These are phyloP conservation scores for Gracilaria vermiculophylla DNA, from an alignment of 23 red algal genomes.

Conservation along the genomic window DNA sequence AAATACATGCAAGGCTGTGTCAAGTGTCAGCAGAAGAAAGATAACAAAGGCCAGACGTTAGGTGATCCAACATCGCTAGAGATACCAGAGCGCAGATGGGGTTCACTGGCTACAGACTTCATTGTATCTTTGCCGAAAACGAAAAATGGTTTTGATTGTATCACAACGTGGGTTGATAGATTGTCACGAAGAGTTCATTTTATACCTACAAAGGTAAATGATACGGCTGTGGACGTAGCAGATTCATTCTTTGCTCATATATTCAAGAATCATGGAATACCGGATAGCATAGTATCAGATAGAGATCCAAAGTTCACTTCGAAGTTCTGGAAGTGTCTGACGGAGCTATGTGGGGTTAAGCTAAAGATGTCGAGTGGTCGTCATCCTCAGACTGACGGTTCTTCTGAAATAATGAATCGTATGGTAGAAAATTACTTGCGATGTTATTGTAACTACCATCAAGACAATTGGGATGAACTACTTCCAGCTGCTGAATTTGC, in stretches of 20 bases:
- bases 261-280: conserved; percentile 21
- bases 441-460: neutral
- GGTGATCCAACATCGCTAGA: neutral
- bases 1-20: neutral
- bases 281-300: neutral
- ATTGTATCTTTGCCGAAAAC: conserved; percentile 2
- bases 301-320: conserved; percentile 36
- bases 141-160: neutral
- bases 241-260: neutral
- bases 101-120: conserved; percentile 23
- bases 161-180: conserved; percentile 9
- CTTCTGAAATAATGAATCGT: conserved; percentile 23
- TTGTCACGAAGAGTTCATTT: conserved; percentile 21
- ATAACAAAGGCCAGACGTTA: neutral
- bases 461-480: conserved; percentile 21
- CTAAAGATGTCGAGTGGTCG: neutral
- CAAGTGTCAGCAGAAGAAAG: conserved; percentile 19
- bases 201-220: neutral
- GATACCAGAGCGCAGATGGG: neutral
- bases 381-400: conserved; percentile 18
- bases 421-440: neutral
- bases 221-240: conserved; percentile 15
- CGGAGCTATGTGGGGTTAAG: conserved; percentile 1
- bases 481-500: conserved; percentile 22
- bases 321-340: neutral